Evolutionary conservation across 2,329 filamentous ascomycete species (phyloP), one percentile per base, ranked within the genome.

Genomic region (Hirsutella minnesotensis): DNA sequence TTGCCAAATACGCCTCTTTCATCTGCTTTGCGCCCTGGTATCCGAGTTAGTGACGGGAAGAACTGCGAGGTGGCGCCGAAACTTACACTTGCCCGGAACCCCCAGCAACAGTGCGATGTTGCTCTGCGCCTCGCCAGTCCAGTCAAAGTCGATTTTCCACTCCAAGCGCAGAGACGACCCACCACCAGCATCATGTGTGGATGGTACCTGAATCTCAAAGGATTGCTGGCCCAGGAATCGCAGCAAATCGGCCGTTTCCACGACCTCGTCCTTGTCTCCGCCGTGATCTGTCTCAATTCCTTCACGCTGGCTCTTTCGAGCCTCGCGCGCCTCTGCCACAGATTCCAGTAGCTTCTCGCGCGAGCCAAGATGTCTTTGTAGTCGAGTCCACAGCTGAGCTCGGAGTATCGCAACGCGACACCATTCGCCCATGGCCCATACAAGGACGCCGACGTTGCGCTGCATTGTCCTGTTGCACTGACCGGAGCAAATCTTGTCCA

Each of bases 361-460:
- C 5, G 54, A 51, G 1, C 53, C 53, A 5, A 82, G 62, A 24
- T 71, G 67, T 4, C 53, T 52, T 24, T 77, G 67, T 20, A 83
- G 61, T 1, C 60, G 62, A 20, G 66, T 65, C 81, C 81, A 86
- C 43, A 81, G 73, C n/a, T 64, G 64, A 0, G 81, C 81, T 8
- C 82, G 66, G 42, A 72, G 69, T 9, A 70, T 62, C 0, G 79
- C 75, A 2, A 81, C 58, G 3, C 79, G 74, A 47, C 79, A 70
- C 76, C 82, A 86, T 40, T 82, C 77, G 12, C 72, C 71, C 68
- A 86, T 77, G 0, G 79, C 80, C 79, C 80, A 86, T 4, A 72
- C 70, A 0, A 81, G 53, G 5, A 79, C 68, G 18, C 70, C 70
- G 1, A 84, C 58, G 46, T 86, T 82, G 30, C 67, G 66, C 8